Evolutionary conservation across 176 grass and related monocot species (phyloP).

Genomic region (Zoysia pacifica): DNA sequence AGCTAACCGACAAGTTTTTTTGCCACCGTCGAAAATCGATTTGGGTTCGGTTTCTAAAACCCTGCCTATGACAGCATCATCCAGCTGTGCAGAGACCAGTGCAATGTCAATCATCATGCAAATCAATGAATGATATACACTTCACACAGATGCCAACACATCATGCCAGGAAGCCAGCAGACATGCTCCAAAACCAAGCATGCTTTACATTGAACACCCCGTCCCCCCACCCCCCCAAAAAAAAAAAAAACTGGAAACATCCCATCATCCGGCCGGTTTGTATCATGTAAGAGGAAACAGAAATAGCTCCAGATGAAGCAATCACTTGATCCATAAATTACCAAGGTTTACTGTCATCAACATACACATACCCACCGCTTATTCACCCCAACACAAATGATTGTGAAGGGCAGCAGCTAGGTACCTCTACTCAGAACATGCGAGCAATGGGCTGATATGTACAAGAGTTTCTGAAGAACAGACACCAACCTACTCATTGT

Average conservation of each 20-base stretch:
- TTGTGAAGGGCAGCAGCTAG: slow-evolving; percentile 24
- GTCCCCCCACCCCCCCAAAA: no score
- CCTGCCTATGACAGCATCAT: neutral
- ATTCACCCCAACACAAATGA: slow-evolving; percentile 21
- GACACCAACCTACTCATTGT: slow-evolving; percentile 41
- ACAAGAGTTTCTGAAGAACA: slow-evolving; percentile 18
- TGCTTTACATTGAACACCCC: neutral
- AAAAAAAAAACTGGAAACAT: neutral
- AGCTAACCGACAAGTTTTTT: no score
- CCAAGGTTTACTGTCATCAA: slow-evolving; percentile 24
- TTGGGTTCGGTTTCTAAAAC: no score
- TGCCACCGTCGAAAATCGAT: no score
- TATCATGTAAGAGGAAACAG: slow-evolving; percentile 2
- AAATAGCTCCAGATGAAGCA: slow-evolving; percentile 9
- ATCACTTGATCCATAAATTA: slow-evolving; percentile 1
- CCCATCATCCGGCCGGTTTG: neutral
- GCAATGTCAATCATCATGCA: slow-evolving; percentile 13
- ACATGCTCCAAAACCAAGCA: neutral
- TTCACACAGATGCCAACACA: neutral
- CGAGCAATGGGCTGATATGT: slow-evolving; percentile 32
- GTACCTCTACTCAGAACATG: slow-evolving; percentile 26
- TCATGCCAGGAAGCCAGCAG: neutral
- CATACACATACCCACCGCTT: slow-evolving; percentile 13
- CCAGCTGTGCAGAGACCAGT: neutral
- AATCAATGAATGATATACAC: neutral